Evolutionary conservation across 2,329 filamentous ascomycete genomes (phyloP).

Genomic region (Venturia oleaginea): DNA sequence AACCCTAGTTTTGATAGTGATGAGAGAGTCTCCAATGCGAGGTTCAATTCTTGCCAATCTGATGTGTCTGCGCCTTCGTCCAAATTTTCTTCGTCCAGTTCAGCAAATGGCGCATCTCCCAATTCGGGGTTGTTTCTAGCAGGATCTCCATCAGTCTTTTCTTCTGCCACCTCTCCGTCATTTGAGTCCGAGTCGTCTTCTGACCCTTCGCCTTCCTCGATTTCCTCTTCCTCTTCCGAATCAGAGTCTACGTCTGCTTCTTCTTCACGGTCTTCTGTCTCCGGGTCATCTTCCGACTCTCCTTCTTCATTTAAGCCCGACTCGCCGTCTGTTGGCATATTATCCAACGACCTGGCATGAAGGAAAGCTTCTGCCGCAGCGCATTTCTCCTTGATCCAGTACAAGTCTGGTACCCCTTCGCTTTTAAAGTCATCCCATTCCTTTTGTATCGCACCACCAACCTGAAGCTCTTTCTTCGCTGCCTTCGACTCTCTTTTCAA

Average conservation of each 20-base stretch:
- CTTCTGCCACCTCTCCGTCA: background rate
- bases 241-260: background rate
- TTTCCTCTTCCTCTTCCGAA: slow-evolving; percentile 20
- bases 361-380: background rate
- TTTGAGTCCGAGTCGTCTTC: background rate
- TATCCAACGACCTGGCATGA: background rate
- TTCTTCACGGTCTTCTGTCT: slow-evolving; percentile 28
- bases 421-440: background rate
- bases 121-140: slow-evolving; percentile 22
- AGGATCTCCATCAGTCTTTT: background rate
- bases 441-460: background rate
- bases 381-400: background rate
- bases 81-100: slow-evolving; percentile 41
- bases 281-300: slow-evolving; percentile 18
- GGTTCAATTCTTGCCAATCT: slow-evolving; percentile 64
- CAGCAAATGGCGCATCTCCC: slow-evolving; percentile 45
- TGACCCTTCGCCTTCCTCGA: slow-evolving; percentile 18
- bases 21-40: slow-evolving; percentile 63
- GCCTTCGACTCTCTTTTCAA: slow-evolving; percentile 14
- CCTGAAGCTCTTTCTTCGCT: slow-evolving; percentile 15
- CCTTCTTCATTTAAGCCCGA: background rate
- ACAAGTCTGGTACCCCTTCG: background rate
- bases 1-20: slow-evolving; percentile 76
- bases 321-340: background rate
- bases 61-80: slow-evolving; percentile 60